Evolutionary conservation across 768 basidiomycete species (phyloP), one percentile per base, ranked within the genome.

Genomic region (Trametes meyenii): DNA sequence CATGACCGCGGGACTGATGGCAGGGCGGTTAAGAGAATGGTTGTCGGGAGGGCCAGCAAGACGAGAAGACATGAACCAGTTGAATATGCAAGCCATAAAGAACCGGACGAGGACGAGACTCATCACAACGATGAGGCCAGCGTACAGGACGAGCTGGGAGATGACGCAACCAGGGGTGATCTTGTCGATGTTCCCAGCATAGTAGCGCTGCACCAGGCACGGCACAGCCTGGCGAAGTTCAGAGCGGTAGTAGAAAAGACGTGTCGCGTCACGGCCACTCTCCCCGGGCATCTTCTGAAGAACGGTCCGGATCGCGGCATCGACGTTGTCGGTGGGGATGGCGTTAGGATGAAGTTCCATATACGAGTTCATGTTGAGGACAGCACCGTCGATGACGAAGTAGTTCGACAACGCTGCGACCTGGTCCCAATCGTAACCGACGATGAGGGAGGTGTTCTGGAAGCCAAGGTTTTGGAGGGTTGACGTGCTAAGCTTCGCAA

Each of bases 131-230:
- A 94, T 84, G 59, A 99, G 83, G 58, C 94, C 92, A 26, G 87
- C 77, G 72, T 97, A 99, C 53, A 98, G 87, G 73, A 98, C 86
- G 26, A 98, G 79, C 48, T 85, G 83, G 35, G 94, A 89, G 40
- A 94, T 86, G 75, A 98, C 96, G 75, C 97, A 99, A 8, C 96
- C 96, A 6, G 97, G 94, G 0, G 95, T 89, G 71, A 97, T 81
- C 76, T 98, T 97, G 79, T 98, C 97, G 64, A 99, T 98, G 72
- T 91, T 90, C 21, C 97, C 97, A 0, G 95, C 96, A 52, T 85
- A 85, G 74, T 97, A 99, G 13, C 97, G 86, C 68, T 92, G 78
- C 54, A 82, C 80, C 54, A 99, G 80, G 74, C 97, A 99, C 11
- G 85, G 82, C 3, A 97, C 81, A 23, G 91, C 86, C 11, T 80